phyloP scores from a whole-genome alignment of 495 filamentous ascomycete species.

The Tuber microsphaerosporum region DNA sequence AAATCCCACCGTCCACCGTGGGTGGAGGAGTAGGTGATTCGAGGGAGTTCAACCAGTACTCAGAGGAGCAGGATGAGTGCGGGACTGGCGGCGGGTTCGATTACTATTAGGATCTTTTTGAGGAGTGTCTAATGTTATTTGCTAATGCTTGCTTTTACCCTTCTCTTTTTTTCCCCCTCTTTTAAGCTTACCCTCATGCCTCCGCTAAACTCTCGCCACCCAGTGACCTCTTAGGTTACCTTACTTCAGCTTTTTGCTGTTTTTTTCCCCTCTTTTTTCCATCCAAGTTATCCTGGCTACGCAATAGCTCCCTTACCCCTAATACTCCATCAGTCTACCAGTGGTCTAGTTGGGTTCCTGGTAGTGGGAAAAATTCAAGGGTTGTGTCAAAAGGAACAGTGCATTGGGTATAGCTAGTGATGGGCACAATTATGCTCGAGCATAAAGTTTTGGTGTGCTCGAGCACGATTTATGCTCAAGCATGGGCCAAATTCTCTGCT shows the following conservation, averaged over 20 bases:
- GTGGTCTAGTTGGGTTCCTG: not conserved
- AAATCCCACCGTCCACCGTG: slow-evolving; percentile 60
- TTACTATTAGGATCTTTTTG: slow-evolving; percentile 65
- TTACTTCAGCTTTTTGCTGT: slow-evolving; percentile 8
- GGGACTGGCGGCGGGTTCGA: slow-evolving; percentile 29
- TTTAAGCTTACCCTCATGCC: not conserved
- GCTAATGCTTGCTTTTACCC: slow-evolving; percentile 16
- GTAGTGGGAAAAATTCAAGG: not conserved
- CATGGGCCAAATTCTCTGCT: no score
- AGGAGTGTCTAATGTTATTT: slow-evolving; percentile 56
- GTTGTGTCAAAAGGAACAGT: not conserved
- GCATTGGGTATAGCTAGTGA: not conserved
- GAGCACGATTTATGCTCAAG: no score
- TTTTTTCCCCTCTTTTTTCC: not conserved
- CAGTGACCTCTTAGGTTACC: not conserved
- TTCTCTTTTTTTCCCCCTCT: slow-evolving; percentile 3
- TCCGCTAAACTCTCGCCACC: not conserved
- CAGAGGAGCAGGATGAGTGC: slow-evolving; percentile 90
- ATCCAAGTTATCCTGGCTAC: not conserved
- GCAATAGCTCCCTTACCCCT: not conserved
- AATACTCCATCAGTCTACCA: not conserved
- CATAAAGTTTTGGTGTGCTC: no score
- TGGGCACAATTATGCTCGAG: no score
- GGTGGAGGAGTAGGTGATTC: slow-evolving; percentile 87
- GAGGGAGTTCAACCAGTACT: slow-evolving; percentile 95